Evolutionary conservation across 2,329 filamentous ascomycete species (phyloP).

Genomic region (Hymenoscyphus albidus): DNA sequence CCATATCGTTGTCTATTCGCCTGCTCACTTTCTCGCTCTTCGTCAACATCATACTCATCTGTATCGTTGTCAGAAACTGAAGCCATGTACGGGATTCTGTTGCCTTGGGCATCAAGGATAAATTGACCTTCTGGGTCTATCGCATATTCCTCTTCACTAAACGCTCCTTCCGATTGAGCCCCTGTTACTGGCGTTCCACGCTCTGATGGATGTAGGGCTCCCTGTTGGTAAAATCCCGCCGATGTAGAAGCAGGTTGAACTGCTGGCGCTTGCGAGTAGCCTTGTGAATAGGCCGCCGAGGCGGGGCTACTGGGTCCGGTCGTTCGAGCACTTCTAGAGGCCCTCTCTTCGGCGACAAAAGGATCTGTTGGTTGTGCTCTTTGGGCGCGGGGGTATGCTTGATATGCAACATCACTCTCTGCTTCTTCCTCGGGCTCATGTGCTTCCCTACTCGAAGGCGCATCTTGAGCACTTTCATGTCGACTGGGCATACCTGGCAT

Average conservation of each 20-base stretch:
- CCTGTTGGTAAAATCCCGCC: conserved; percentile 42
- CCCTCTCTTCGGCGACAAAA: conserved; percentile 47
- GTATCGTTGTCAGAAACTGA: conserved; percentile 47
- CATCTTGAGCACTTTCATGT: conserved; percentile 41
- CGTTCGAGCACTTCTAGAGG: conserved; percentile 29
- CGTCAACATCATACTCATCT: conserved; percentile 54
- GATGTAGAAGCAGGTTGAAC: conserved; percentile 39
- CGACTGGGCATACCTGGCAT: conserved; percentile 63
- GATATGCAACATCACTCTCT: conserved; percentile 29
- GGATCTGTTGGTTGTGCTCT: conserved; percentile 60
- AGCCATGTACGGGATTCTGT: conserved; percentile 48
- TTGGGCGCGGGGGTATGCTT: conserved; percentile 29
- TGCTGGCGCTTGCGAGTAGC: conserved; percentile 42
- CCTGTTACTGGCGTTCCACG: conserved; percentile 45
- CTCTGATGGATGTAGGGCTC: conserved; percentile 29
- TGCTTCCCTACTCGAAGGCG: conserved; percentile 42
- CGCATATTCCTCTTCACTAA: conserved; percentile 69
- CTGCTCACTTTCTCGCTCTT: conserved; percentile 28
- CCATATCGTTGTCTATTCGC: conserved; percentile 28
- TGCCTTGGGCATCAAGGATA: conserved; percentile 57
- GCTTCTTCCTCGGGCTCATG: conserved; percentile 25
- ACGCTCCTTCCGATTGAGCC: conserved; percentile 51
- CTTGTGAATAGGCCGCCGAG: conserved; percentile 33
- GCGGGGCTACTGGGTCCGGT: conserved; percentile 12
- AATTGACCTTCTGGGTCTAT: conserved; percentile 59